Base-by-base conservation (phyloP, 768 basidiomycete genomes). In the Lactarius psammicola region DNA sequence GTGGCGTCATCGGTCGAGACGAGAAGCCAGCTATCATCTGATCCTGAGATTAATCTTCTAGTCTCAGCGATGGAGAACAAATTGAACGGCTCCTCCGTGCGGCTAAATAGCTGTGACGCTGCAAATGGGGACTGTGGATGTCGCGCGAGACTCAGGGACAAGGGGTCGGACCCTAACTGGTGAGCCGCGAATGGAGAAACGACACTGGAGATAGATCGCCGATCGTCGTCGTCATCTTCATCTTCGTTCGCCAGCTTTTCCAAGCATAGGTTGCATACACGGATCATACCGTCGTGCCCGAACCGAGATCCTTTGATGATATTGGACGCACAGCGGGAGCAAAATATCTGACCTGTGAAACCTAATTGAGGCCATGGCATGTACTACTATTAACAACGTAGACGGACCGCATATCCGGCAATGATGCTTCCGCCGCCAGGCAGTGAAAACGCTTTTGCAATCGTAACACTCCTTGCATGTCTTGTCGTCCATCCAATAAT, bases 401-500 rank as follows among this genome's bases (percentile, higher is more conserved):
- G 26, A 76, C 83, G 63, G 73, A 90, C 94, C 94, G 73, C 97
- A 98, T 75, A 98, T 94, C 15, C 97, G 87, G 77, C 97, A 99
- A 74, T 99, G 97, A 72, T 99, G 97, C 75, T 95, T 97, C 68
- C 97, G 80, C 60, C 95, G 79, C 93, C 94, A 98, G 2, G 95
- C 85, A 0, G 94, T 93, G 77, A 99, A 99, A 57, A 91, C 82
- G 69, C 91, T 92, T 76, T 94, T 93, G 79, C 95, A 97, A 75
- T 95, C 95, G 74, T 94, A 96, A 73, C 95, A 96, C 72, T 97
- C 94, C 74, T 90, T 97, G 72, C 92, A 93, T 62, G 91, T 90
- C 72, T 94, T 94, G 73, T 98, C 95, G 67, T 94, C 92, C 95
- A 98, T 98, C 97, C 97, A 99, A 74, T 98, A 98, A 72, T 97